These are phyloP conservation scores for Lippia alba DNA, from an alignment of 305 asterid genomes.

Conservation along the genomic window DNA sequence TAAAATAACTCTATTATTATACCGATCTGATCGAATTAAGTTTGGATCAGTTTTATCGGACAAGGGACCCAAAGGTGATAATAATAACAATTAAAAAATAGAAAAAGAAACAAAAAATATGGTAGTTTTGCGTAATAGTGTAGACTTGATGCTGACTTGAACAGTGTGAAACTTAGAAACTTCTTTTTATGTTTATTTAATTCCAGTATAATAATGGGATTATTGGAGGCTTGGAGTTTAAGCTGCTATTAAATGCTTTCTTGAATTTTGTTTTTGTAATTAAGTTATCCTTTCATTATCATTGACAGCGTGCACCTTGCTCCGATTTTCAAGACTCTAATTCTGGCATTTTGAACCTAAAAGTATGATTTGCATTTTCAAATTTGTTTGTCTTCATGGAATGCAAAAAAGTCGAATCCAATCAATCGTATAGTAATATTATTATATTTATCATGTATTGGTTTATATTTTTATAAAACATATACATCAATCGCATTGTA, in stretches of 20 bases:
- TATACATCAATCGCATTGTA: too few species aligned
- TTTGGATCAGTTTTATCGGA: background rate
- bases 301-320: conserved; percentile 26
- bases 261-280: background rate
- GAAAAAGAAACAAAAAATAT: background rate
- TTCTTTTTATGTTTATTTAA: conserved; percentile 24
- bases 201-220: background rate
- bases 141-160: background rate
- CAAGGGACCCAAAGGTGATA: background rate
- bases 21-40: too few species aligned
- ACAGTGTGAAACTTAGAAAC: conserved; percentile 20
- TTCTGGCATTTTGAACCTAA: background rate
- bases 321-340: conserved; percentile 10
- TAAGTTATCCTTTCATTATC: conserved; percentile 11
- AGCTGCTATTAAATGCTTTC: conserved; percentile 21
- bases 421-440: too few species aligned
- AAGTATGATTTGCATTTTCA: background rate
- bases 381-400: background rate
- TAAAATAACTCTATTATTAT: too few species aligned
- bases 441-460: too few species aligned
- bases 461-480: too few species aligned
- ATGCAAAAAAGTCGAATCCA: too few species aligned
- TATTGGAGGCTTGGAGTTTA: conserved; percentile 19
- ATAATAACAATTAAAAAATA: too few species aligned
- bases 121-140: background rate